phyloP scores from a whole-genome alignment of 2,329 filamentous ascomycete genomes.

The Fusarium globosum region DNA sequence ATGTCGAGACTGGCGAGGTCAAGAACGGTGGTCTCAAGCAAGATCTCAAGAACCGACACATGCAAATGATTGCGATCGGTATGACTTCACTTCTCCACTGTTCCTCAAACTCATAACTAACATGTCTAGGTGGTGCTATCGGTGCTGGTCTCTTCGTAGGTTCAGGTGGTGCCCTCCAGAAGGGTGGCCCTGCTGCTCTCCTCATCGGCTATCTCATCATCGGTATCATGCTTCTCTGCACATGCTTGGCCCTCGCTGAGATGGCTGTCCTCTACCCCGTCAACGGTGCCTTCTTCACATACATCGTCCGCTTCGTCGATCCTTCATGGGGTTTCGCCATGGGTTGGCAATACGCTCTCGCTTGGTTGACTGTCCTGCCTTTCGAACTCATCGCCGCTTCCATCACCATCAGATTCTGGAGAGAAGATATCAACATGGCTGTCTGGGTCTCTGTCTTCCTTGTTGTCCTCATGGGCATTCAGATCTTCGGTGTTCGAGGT shows the following conservation, averaged over 20 bases:
- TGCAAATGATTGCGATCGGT: slow-evolving; percentile 97
- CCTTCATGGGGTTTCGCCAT: slow-evolving; percentile 95
- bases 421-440: slow-evolving; percentile 69
- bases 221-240: slow-evolving; percentile 54
- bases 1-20: slow-evolving; percentile 34
- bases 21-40: slow-evolving; percentile 53
- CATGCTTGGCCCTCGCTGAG: slow-evolving; percentile 90
- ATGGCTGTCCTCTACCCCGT: slow-evolving; percentile 91
- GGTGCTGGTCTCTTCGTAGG: slow-evolving; percentile 89
- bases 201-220: slow-evolving; percentile 73
- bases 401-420: slow-evolving; percentile 87
- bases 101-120: slow-evolving; percentile 1
- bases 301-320: slow-evolving; percentile 90
- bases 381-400: slow-evolving; percentile 89
- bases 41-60: slow-evolving; percentile 82
- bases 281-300: slow-evolving; percentile 90
- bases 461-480: slow-evolving; percentile 79
- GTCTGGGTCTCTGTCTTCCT: slow-evolving; percentile 89
- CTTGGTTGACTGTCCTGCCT: slow-evolving; percentile 87
- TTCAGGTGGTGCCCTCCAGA: slow-evolving; percentile 76
- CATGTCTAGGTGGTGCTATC: slow-evolving; percentile 47
- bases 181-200: slow-evolving; percentile 82
- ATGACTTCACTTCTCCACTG: neutral
- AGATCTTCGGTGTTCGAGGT: slow-evolving; percentile 86
- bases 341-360: slow-evolving; percentile 93